Evolutionary conservation across 129 eudicot genomes (phyloP).

Genomic region (Calendula officinalis): DNA sequence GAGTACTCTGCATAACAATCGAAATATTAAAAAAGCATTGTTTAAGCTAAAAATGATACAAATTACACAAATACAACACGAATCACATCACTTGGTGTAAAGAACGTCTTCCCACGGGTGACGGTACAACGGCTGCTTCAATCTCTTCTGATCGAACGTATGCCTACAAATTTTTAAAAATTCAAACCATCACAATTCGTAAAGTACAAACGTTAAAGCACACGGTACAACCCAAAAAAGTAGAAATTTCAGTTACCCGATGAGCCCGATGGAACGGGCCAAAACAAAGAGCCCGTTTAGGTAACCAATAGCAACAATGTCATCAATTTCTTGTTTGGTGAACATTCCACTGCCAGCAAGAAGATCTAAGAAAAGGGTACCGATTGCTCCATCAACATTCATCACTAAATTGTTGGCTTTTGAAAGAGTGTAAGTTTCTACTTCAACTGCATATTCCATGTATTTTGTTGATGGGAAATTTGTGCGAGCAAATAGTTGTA

Average conservation of each 20-base stretch:
- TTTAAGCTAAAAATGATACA: slow-evolving; percentile 24
- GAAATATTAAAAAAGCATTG: slow-evolving; percentile 13
- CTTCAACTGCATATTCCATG: slow-evolving; percentile 95
- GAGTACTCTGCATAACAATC: slow-evolving; percentile 1
- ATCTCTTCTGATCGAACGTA: slow-evolving; percentile 95
- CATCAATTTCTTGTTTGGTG: slow-evolving; percentile 88
- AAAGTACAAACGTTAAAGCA: not conserved
- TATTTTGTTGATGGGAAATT: slow-evolving; percentile 86
- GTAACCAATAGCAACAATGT: slow-evolving; percentile 82
- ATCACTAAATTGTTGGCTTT: slow-evolving; percentile 90
- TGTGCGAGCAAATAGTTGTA: slow-evolving; percentile 77
- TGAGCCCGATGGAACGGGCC: slow-evolving; percentile 95
- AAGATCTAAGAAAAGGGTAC: slow-evolving; percentile 93
- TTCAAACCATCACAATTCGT: slow-evolving; percentile 7
- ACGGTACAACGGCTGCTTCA: slow-evolving; percentile 98
- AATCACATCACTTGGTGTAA: slow-evolving; percentile 87
- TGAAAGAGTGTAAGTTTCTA: slow-evolving; percentile 90
- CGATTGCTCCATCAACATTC: slow-evolving; percentile 95
- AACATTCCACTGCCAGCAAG: slow-evolving; percentile 92
- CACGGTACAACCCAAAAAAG: not conserved
- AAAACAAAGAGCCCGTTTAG: slow-evolving; percentile 88
- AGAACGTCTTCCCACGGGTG: slow-evolving; percentile 99
- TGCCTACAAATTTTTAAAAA: slow-evolving; percentile 51
- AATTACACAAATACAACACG: slow-evolving; percentile 2
- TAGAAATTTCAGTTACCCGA: slow-evolving; percentile 57